A percentile compares a stretch with the other conserved stretches of the same genome.
phyloP scores from a whole-genome alignment of 2,329 filamentous ascomycete genomes.

The Beauveria australis region DNA sequence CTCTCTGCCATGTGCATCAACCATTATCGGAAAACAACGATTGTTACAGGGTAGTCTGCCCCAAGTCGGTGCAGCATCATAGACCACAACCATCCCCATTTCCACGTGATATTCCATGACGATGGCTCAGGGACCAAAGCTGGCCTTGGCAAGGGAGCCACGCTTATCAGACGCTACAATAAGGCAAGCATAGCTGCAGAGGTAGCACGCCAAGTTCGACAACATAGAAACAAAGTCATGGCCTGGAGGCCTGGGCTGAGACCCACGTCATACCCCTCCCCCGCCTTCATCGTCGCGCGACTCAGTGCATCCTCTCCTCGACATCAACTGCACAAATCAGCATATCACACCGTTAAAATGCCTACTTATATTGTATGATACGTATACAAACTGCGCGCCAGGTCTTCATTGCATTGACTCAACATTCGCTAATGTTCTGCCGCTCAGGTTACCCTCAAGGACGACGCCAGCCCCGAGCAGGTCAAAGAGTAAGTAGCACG shows the following conservation, averaged over 20 bases:
- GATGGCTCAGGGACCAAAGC: background rate
- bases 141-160: background rate
- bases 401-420: too few species aligned
- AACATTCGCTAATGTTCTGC: background rate
- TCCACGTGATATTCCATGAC: background rate
- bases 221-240: background rate
- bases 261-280: conserved; percentile 11
- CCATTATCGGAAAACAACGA: background rate
- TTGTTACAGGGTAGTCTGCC: background rate
- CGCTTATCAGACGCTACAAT: background rate
- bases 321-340: background rate
- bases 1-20: too few species aligned
- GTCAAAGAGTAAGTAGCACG: conserved; percentile 52
- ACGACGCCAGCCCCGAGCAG: conserved; percentile 56
- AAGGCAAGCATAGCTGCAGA: background rate
- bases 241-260: background rate
- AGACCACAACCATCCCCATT: background rate
- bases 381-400: background rate
- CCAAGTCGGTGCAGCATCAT: background rate
- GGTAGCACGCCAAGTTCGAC: background rate
- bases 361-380: conserved; percentile 47
- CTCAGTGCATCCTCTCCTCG: background rate
- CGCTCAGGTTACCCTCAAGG: conserved; percentile 69
- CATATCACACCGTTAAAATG: conserved; percentile 31
- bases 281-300: conserved; percentile 7